Evolutionary conservation across 345 rosid genomes (phyloP), one percentile per base, ranked within the genome.

Genomic region (Lepidium didymum): DNA sequence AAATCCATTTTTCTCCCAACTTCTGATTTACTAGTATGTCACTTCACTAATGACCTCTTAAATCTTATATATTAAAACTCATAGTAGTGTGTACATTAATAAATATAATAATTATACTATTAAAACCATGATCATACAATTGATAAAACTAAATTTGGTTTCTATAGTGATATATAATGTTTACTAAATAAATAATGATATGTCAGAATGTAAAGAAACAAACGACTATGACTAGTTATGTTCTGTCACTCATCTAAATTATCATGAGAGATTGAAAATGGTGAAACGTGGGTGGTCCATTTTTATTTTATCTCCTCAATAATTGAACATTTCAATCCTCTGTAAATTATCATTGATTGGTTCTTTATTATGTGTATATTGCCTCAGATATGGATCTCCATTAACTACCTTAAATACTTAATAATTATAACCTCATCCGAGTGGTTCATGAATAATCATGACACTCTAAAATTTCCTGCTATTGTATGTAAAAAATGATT

Each of bases 231-330:
- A 29, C 27, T 51, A 72, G 64, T 45, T 64, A 56, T 71, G 10
- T 47, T 47, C 50, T 65, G 59, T 64, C 54, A 49, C 52, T 31
- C 47, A 14, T 33, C 31, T 49, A 40, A 41, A 73, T 40, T 64
- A 64, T 64, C 52, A 38, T n/a, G 31, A 57, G 66, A 73, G 60
- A 31, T 14, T 64, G 60, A 10, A 65, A 57, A 65, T 73, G 77
- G 61, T 23, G 61, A 56, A 50, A 73, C 77, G 77, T 73, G 76
- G 65, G 54, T 65, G 71, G 66, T 21, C 67, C 71, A 19, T 64
- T 56, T 42, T 46, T 40, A 2, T 3, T 12, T 4, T 8, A 42
- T 27, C 14, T 42, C 35, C 29, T 46, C 64, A 57, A 65, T 65
- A 29, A 73, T 57, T 73, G 60, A 65, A 65, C 37, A 57, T 45